phyloP scores from a whole-genome alignment of 2,329 filamentous ascomycete species.

The Paraphaeosphaeria sporulosa region DNA sequence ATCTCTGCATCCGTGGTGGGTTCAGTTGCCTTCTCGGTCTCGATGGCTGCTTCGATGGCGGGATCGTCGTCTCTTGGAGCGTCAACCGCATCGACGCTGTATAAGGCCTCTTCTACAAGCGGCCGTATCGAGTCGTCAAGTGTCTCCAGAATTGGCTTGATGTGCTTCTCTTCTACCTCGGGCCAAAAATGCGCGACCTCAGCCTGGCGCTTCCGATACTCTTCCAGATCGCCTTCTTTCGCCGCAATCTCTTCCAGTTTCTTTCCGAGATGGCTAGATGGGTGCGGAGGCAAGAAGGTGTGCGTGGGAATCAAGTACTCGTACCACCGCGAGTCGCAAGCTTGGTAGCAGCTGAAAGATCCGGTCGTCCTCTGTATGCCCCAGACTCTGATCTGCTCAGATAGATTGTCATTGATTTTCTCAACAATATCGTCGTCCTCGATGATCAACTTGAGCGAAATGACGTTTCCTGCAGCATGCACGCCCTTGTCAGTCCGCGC shows the following conservation, averaged over 20 bases:
- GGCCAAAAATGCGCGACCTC: conserved; percentile 86
- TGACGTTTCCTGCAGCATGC: conserved; percentile 93
- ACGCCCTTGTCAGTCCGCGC: conserved; percentile 97
- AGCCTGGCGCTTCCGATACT: conserved; percentile 71
- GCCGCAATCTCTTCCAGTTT: conserved; percentile 81
- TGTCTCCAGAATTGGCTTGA: conserved; percentile 70
- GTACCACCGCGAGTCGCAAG: conserved; percentile 95
- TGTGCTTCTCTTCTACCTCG: conserved; percentile 78
- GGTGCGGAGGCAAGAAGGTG: conserved; percentile 90
- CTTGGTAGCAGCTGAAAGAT: conserved; percentile 91
- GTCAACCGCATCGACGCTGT: conserved; percentile 47
- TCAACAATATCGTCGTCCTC: conserved; percentile 87
- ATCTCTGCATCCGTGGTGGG: conserved; percentile 16
- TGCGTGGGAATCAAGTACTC: conserved; percentile 97
- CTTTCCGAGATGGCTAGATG: conserved; percentile 82
- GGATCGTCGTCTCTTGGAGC: conserved; percentile 37
- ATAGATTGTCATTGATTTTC: conserved; percentile 87
- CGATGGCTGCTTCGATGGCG: conserved; percentile 42
- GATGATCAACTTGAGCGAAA: conserved; percentile 93
- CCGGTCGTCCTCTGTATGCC: conserved; percentile 89
- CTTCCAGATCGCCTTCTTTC: conserved; percentile 74
- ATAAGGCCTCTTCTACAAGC: conserved; percentile 69
- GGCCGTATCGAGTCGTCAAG: conserved; percentile 70
- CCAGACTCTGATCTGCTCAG: conserved; percentile 92
- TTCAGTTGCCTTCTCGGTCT: conserved; percentile 22